Percentiles rank a stretch among this genome's conserved stretches.
Evolutionary conservation across 371 early-diverging fungal genomes (phyloP).

Genomic region (Syncephalastrum contaminatum): DNA sequence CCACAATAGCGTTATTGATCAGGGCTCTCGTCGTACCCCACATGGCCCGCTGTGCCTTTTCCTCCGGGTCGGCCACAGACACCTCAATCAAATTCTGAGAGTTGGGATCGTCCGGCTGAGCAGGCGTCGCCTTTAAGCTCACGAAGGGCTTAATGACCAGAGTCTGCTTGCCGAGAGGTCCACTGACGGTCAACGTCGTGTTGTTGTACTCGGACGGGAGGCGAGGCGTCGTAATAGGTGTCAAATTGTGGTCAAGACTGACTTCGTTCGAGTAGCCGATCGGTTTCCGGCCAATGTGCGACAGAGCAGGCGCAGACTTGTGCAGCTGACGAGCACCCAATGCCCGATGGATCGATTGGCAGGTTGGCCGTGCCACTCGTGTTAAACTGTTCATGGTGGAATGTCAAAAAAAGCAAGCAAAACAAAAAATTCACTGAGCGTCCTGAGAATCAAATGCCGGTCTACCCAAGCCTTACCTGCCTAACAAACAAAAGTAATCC

Average conservation of each 20-base stretch:
- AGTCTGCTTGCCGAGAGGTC: slow-evolving; percentile 77
- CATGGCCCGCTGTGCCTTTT: slow-evolving; percentile 82
- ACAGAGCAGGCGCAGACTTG: slow-evolving; percentile 41
- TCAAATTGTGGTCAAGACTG: slow-evolving; percentile 55
- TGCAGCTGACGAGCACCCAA: slow-evolving; percentile 31
- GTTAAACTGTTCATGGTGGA: no score
- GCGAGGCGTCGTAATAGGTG: slow-evolving; percentile 56
- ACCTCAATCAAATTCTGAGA: slow-evolving; percentile 59
- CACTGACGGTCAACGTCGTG: slow-evolving; percentile 70
- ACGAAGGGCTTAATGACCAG: slow-evolving; percentile 85
- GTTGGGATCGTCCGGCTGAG: slow-evolving; percentile 33
- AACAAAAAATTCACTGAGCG: no score
- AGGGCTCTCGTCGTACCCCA: slow-evolving; percentile 96
- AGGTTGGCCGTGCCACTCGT: no score
- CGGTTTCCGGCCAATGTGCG: slow-evolving; percentile 74
- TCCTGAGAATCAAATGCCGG: no score
- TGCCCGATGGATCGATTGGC: no score
- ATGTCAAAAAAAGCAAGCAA: no score
- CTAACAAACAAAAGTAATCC: no score
- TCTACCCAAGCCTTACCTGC: no score
- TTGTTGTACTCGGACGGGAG: slow-evolving; percentile 64
- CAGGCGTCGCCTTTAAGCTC: slow-evolving; percentile 48
- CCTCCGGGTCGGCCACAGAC: slow-evolving; percentile 54
- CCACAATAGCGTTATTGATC: slow-evolving; percentile 83
- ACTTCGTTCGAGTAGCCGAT: slow-evolving; percentile 70